Evolutionary conservation across 768 basidiomycete genomes (phyloP), one percentile per base, ranked within the genome.

Genomic region (Strobilomyces echinocephalus): DNA sequence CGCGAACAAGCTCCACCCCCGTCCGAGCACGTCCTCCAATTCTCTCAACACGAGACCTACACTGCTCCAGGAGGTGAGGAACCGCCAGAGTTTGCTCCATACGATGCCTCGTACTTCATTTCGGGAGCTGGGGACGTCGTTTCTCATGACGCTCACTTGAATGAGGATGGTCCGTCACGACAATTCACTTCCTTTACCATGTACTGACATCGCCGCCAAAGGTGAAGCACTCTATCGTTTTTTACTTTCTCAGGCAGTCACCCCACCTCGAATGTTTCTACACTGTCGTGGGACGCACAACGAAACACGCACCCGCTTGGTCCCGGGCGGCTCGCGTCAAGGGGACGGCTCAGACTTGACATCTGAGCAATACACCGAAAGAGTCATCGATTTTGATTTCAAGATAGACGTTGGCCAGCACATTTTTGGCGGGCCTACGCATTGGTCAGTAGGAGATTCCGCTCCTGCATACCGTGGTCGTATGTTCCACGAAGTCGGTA

Each of bases 181-280:
- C 33, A 30, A 15, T 5, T 48, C 39, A 0, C 11, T 41, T 26
- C 45, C 36, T 26, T 30, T 7, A 1, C 47, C 0, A 33, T 41
- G 21, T 54, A 41, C 47, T 62, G 41, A 60, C 52, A 34, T 35
- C 18, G 8, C 49, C 18, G 8, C 49, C 53, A 11, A 50, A 85
- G 85, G 85, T 42, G 85, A 86, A 61, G 83, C 84, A 0, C 75
- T 90, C 21, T 88, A 87, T 65, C 80, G 86, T 52, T 91, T 88
- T 67, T 71, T 91, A 16, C 77, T 88, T 21, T 74, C 75, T 5
- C 81, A 85, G 49, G 75, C 83, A 2, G 65, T 60, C 31, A 68
- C 60, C 3, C 73, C 70, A 2, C 85, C 85, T 5, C 66, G 54
- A 20, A 71, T 78, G 54, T 66, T 70, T 34, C 62, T 87, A 5